phyloP scores from a whole-genome alignment of 2,329 filamentous ascomycete species.

The Juglanconis oblonga region DNA sequence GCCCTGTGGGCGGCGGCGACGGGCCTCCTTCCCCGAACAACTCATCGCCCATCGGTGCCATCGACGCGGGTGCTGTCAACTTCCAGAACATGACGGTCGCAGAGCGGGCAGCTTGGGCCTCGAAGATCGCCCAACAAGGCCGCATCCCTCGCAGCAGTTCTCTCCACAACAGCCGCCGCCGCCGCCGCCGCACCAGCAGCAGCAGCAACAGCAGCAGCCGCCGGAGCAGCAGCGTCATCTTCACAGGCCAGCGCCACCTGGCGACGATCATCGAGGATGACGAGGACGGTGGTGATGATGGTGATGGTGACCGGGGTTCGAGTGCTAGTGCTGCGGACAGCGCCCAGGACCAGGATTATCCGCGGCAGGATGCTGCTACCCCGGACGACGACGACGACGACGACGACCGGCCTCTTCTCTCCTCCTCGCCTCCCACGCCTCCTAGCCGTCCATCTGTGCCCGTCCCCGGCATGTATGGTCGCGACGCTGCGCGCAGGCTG shows the following conservation, averaged over 20 bases:
- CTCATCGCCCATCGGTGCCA: too few species aligned
- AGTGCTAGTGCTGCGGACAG: too few species aligned
- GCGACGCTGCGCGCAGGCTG: too few species aligned
- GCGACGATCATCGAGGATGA: background rate
- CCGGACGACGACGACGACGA: too few species aligned
- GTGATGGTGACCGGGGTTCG: too few species aligned
- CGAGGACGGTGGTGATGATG: background rate
- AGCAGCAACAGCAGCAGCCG: background rate
- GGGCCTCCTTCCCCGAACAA: background rate
- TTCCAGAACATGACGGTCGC: background rate
- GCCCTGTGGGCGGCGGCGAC: background rate
- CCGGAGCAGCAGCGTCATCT: background rate
- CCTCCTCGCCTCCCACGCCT: too few species aligned
- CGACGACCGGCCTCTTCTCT: too few species aligned
- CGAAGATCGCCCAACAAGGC: background rate
- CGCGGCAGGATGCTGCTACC: too few species aligned
- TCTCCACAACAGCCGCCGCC: background rate
- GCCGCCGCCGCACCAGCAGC: background rate
- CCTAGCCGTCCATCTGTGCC: too few species aligned
- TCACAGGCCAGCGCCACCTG: background rate
- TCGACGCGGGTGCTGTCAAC: background rate
- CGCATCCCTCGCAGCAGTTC: background rate
- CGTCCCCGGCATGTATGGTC: too few species aligned
- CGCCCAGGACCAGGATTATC: too few species aligned
- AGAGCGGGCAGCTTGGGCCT: background rate